A percentile compares a stretch with the other conserved stretches of the same genome.
Conservation (phyloP, 306 rosid genomes). For the Cotoneaster glaucophyllus region DNA sequence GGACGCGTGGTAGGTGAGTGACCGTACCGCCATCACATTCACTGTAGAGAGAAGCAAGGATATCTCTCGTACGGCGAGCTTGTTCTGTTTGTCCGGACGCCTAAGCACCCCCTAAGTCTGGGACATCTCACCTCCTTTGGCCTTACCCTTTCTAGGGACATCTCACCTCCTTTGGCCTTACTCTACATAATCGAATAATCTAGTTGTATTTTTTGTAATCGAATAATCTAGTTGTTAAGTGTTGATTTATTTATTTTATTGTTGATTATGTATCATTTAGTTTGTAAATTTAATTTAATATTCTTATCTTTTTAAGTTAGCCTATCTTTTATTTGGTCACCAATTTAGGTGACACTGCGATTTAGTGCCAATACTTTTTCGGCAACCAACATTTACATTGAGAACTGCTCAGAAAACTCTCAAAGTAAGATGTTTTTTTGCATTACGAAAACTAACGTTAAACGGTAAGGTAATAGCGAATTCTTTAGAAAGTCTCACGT, state of each 20-base stretch:
- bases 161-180: background rate
- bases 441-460: too few species aligned
- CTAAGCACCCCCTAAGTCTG: background rate
- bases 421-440: too few species aligned
- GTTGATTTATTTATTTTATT: too few species aligned
- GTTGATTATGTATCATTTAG: too few species aligned
- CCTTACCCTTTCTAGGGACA: background rate
- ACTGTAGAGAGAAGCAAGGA: background rate
- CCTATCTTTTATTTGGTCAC: background rate
- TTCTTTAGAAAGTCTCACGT: accelerated
- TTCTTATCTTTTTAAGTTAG: too few species aligned
- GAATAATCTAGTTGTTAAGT: too few species aligned
- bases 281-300: too few species aligned
- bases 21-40: conserved; percentile 16
- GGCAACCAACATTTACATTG: too few species aligned
- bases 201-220: too few species aligned
- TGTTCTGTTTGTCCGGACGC: conserved; percentile 19
- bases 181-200: too few species aligned
- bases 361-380: background rate
- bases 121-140: background rate
- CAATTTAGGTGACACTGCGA: conserved; percentile 9
- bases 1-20: conserved; percentile 17
- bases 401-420: too few species aligned
- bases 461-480: accelerated
- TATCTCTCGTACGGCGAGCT: conserved; percentile 21